These are phyloP conservation scores for Scytalidium sp. DNA, from an alignment of 2,329 filamentous ascomycete species.

Conservation along the genomic window DNA sequence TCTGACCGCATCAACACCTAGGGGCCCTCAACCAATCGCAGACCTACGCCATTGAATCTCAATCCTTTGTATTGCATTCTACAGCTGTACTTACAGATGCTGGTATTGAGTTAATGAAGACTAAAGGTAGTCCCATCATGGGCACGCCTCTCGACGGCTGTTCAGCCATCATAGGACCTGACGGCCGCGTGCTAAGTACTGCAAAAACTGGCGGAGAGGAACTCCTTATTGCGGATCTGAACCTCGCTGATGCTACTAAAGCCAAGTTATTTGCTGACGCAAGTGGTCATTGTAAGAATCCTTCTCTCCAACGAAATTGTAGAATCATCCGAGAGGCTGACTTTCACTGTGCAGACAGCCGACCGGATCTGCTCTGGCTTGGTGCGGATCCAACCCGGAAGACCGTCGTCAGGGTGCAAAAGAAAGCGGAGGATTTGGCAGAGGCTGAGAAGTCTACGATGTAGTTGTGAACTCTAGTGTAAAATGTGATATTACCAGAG, in stretches of 20 bases:
- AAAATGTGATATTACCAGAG: too few relatives aligned
- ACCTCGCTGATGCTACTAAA: conserved; percentile 9
- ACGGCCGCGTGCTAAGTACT: conserved; percentile 41
- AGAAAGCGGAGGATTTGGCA: neutral
- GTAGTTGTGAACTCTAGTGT: too few relatives aligned
- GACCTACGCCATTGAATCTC: conserved; percentile 53
- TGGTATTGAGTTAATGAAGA: conserved; percentile 36
- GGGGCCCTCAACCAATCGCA: conserved; percentile 50
- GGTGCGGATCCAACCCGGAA: conserved; percentile 1
- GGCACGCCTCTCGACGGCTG: conserved; percentile 46
- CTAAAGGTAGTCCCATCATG: conserved; percentile 36
- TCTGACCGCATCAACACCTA: conserved; percentile 42
- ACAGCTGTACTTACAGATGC: conserved; percentile 50
- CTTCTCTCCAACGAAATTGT: neutral
- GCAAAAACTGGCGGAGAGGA: conserved; percentile 48
- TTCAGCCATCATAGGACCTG: conserved; percentile 50
- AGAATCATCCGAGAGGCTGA: neutral
- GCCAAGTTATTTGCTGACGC: conserved; percentile 10
- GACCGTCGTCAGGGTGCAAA: neutral
- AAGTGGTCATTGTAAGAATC: conserved; percentile 8
- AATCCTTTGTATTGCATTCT: conserved; percentile 50
- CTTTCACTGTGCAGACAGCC: conserved; percentile 1
- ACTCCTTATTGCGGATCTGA: conserved; percentile 41
- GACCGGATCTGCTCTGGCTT: conserved; percentile 11
- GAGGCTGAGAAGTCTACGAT: too few relatives aligned